Evolutionary conservation across 768 basidiomycete genomes (phyloP), one percentile per base, ranked within the genome.

Genomic region (Fomitopsis pulvina): DNA sequence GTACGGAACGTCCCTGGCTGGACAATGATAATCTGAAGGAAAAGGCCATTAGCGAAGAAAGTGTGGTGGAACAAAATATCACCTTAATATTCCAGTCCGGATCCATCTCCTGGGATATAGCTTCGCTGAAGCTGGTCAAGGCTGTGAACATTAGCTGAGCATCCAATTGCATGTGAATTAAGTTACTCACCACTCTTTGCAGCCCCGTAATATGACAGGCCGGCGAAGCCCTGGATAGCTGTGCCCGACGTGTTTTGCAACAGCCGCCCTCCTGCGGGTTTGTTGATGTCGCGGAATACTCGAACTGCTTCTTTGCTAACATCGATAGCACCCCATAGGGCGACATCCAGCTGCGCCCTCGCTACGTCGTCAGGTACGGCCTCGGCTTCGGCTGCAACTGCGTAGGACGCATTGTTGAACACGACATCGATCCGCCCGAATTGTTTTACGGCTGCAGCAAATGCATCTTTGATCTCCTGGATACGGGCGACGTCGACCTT

Each of bases 71-170:
- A n/a, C n/a, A n/a, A n/a, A n/a, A n/a, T n/a, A n/a, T n/a, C n/a
- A 72, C 75, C 59, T 69, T 74, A 57, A 76, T 74, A 45, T 75
- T 72, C 75, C 75, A 77, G 20, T 26, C 60, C 10, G 75, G 74
- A 40, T 75, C 72, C 2, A 75, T 48, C 50, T 77, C 75, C 37
- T 60, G 55, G 3, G 58, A 59, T 24, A 76, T 52, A 1, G 71
- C 57, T 51, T 74, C 66, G 2, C 65, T 68, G 26, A 72, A 53
- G 18, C 68, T 71, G 41, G 72, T 70, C 53, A 56, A 37, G 22
- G 56, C 59, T 58, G 40, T n/a, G 27, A 22, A 29, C 9, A 48
- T n/a, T 4, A 26, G 47, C 9, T 32, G 28, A 25, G 22, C 12
- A 4, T 7, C n/a, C 5, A 38, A 32, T 37, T 11, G 8, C 65